phyloP scores from a whole-genome alignment of 2,329 filamentous ascomycete genomes.

The Ramularia collo-cygni region DNA sequence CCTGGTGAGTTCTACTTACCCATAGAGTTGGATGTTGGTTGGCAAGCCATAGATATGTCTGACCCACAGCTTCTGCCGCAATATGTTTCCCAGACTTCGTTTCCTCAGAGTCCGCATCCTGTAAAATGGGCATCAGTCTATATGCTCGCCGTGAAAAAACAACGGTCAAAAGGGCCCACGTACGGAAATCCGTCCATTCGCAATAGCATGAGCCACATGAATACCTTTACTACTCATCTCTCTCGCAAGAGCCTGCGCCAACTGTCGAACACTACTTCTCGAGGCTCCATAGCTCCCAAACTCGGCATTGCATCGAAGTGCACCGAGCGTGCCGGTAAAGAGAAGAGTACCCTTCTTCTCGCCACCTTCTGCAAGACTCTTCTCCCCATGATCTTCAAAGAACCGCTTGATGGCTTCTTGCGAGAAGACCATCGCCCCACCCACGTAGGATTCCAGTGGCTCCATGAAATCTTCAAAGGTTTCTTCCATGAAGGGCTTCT shows the following conservation, averaged over 20 bases:
- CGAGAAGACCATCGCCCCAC: constrained; percentile 50
- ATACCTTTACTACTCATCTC: constrained; percentile 52
- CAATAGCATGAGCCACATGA: constrained; percentile 53
- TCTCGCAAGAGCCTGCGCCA: constrained; percentile 50
- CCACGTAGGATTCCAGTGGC: constrained; percentile 47
- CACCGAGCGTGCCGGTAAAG: constrained; percentile 46
- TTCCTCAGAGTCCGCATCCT: constrained; percentile 44
- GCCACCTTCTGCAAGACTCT: constrained; percentile 39
- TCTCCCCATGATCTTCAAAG: constrained; percentile 46
- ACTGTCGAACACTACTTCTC: constrained; percentile 46
- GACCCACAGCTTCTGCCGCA: constrained; percentile 51
- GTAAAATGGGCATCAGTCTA: too few relatives aligned
- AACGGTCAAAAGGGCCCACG: too few relatives aligned
- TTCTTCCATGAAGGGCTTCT: constrained; percentile 50
- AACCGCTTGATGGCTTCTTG: constrained; percentile 48
- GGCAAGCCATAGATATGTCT: constrained; percentile 48
- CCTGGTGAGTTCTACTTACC: too few relatives aligned
- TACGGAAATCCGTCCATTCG: constrained; percentile 45
- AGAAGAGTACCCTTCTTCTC: constrained; percentile 52
- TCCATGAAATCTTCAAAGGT: constrained; percentile 45
- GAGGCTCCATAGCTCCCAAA: constrained; percentile 51
- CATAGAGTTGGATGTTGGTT: constrained; percentile 45
- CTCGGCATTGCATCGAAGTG: constrained; percentile 46
- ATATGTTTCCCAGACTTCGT: constrained; percentile 48
- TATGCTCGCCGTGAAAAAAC: too few relatives aligned